Conservation (phyloP, 352 stramenopile genomes). For the Elongisporangium anandrum region DNA sequence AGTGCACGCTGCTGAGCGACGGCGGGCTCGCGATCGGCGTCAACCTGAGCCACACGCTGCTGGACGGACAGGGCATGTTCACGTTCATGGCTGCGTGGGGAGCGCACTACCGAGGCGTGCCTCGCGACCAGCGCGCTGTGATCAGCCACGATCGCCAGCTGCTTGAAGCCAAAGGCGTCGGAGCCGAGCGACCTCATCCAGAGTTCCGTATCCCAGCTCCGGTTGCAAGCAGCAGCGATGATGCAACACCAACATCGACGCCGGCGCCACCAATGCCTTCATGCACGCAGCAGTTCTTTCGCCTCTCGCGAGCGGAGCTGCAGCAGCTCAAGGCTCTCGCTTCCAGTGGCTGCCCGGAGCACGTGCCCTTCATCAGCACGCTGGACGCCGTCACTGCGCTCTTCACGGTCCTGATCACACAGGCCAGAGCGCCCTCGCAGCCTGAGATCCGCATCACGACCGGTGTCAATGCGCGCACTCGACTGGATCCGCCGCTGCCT, state of each 20-base stretch:
- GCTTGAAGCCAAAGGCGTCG: constrained; percentile 12
- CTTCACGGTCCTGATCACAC: constrained; percentile 43
- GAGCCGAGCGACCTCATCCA: constrained; percentile 24
- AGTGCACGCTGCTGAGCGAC: constrained; percentile 37
- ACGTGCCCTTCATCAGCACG: constrained; percentile 37
- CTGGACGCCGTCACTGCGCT: constrained; percentile 47
- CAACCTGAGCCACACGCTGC: constrained; percentile 34
- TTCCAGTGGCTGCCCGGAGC: not conserved
- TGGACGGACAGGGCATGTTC: constrained; percentile 52
- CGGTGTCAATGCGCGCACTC: constrained; percentile 42
- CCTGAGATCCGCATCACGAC: constrained; percentile 38
- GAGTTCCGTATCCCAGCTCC: constrained; percentile 32
- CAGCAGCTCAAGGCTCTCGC: constrained; percentile 33
- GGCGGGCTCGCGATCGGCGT: constrained; percentile 42
- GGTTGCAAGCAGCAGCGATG: not conserved
- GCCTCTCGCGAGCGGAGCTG: constrained; percentile 36
- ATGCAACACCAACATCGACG: not conserved
- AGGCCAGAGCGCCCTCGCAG: constrained; percentile 36
- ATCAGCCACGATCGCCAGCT: constrained; percentile 45
- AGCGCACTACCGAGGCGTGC: constrained; percentile 36
- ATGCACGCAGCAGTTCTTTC: constrained; percentile 41
- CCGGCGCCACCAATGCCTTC: constrained; percentile 9
- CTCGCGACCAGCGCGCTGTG: too few species aligned
- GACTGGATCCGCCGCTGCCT: constrained; percentile 36
- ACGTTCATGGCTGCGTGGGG: constrained; percentile 61